Evolutionary conservation across 2,329 filamentous ascomycete species (phyloP), one percentile per base, ranked within the genome.

Genomic region (Fusarium anguioides): DNA sequence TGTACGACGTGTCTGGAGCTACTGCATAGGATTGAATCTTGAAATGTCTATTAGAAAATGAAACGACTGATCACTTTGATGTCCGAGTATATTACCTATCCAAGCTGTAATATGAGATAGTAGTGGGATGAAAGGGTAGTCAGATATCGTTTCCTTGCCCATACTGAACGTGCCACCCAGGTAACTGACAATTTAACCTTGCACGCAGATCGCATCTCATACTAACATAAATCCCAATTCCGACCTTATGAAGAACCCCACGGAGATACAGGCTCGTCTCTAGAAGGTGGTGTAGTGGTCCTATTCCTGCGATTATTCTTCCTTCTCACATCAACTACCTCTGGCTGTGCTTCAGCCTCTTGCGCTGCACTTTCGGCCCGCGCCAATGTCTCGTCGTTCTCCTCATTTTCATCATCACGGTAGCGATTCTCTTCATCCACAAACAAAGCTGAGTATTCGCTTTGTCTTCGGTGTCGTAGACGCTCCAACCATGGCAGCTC

Each of bases 401-500:
- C 58, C 11, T 62, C 72, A n/a, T 68, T 58, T n/a, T 71, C 69
- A 8, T 75, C 71, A 47, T 75, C 74, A 11, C 57, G 72, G 45
- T 75, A 75, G 20, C 63, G 66, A 15, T 70, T 56, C 50, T 71
- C 70, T 8, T 75, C 72, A 18, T 72, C 62, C 8, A 67, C 70
- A 23, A 75, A 68, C 18, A 74, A 44, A 12, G 53, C 35, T 8
- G 69, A 53, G 40, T 70, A 72, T 15, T 59, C 62, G 15, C 55
- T 63, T 14, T 40, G 45, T n/a, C 66, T 61, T 40, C 66, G 61
- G 12, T 62, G 40, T 14, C 60, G 61, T 41, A 74, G 53, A 21
- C 64, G 68, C 42, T 69, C 60, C 11, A 75, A 48, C 78, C 78
- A 79, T 36, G 80, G 78, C 12, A 80, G 63, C 29, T 75, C 60